These are phyloP conservation scores for Golubevia sp. DNA, from an alignment of 1,284 basidiomycete genomes.

Conservation along the genomic window DNA sequence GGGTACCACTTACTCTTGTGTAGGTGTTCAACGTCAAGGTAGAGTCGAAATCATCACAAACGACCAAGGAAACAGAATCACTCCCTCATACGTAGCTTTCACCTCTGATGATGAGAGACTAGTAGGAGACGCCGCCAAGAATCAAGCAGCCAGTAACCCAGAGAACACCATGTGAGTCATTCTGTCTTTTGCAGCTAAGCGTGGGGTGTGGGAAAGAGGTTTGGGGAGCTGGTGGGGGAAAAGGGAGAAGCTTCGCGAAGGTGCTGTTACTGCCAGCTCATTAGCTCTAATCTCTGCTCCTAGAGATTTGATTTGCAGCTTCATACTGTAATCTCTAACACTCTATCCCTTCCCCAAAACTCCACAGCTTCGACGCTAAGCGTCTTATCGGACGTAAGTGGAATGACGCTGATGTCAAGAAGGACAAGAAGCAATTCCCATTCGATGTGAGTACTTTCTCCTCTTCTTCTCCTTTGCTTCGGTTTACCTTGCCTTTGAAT, in stretches of 20 bases:
- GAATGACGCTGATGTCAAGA: conserved; percentile 76
- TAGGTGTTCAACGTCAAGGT: conserved; percentile 79
- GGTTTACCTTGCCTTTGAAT: conserved; percentile 10
- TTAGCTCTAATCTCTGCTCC: no score
- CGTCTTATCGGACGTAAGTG: conserved; percentile 73
- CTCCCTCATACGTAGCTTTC: conserved; percentile 62
- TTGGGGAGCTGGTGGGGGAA: no score
- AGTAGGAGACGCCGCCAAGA: conserved; percentile 61
- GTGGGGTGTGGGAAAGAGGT: no score
- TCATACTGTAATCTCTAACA: no score
- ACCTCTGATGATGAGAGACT: conserved; percentile 48
- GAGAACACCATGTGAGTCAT: neutral
- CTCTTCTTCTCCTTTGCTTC: conserved; percentile 28
- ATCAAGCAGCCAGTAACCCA: conserved; percentile 65
- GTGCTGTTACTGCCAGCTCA: no score
- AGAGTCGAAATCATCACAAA: conserved; percentile 62
- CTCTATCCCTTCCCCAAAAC: conserved; percentile 58
- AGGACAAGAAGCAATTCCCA: conserved; percentile 81
- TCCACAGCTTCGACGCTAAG: conserved; percentile 61
- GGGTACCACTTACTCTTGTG: conserved; percentile 60
- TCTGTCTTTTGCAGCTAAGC: no score
- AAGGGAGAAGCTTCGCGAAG: no score
- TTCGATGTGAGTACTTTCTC: conserved; percentile 53
- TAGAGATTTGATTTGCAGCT: no score
- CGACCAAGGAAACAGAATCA: conserved; percentile 65